These are phyloP conservation scores for Aspergillus sp. DNA, from an alignment of 2,329 filamentous ascomycete species.

Conservation along the genomic window DNA sequence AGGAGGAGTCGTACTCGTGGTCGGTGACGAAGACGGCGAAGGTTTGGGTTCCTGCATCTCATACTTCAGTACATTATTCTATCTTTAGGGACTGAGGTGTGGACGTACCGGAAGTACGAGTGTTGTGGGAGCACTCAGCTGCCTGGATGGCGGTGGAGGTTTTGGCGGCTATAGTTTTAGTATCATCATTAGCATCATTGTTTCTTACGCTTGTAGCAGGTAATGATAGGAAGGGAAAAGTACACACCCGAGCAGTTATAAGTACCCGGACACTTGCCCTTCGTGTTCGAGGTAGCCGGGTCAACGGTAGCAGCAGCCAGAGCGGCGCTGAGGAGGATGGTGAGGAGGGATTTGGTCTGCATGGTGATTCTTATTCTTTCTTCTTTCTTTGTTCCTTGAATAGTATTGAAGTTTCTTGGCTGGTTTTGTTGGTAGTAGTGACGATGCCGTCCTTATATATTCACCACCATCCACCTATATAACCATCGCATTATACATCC, in stretches of 20 bases:
- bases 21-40: conserved; percentile 46
- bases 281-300: conserved; percentile 38
- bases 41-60: conserved; percentile 30
- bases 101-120: conserved; percentile 29
- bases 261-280: conserved; percentile 35
- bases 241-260: conserved; percentile 33
- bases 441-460: no score
- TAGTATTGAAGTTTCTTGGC: no score
- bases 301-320: conserved; percentile 33
- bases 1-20: conserved; percentile 47
- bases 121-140: conserved; percentile 44
- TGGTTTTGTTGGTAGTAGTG: no score
- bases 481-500: neutral
- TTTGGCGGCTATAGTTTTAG: conserved; percentile 29
- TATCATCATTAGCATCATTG: neutral
- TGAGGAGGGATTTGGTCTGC: conserved; percentile 9
- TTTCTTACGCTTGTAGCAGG: no score
- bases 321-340: conserved; percentile 17
- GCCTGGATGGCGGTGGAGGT: conserved; percentile 42
- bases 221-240: neutral
- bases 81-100: no score
- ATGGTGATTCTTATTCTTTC: neutral
- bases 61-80: no score
- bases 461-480: neutral
- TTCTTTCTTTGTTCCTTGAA: no score